These are phyloP conservation scores for Cichorium intybus DNA, from an alignment of 140 eudicot species.

Conservation along the genomic window DNA sequence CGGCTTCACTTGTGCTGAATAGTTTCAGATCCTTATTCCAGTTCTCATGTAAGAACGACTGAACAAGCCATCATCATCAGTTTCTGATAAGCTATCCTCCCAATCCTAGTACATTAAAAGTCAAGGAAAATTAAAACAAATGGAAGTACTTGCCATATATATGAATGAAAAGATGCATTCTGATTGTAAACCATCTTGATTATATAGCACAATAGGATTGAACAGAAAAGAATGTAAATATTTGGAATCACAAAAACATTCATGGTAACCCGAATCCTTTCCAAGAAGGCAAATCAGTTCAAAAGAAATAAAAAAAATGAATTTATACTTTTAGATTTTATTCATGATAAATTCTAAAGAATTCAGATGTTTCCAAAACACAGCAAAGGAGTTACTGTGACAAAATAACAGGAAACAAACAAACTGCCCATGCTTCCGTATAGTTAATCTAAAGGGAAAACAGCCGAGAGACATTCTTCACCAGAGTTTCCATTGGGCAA, in stretches of 20 bases:
- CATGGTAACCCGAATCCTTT: no score
- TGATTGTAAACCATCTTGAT: no score
- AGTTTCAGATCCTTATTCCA: slow-evolving; percentile 91
- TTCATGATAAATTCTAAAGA: no score
- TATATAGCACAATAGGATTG: no score
- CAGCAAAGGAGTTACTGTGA: background rate
- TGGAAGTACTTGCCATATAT: no score
- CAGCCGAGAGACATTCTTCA: slow-evolving; percentile 79
- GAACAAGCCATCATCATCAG: slow-evolving; percentile 95
- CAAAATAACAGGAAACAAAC: slow-evolving; percentile 21
- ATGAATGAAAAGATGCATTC: no score
- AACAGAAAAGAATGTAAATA: no score
- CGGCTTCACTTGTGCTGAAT: slow-evolving; percentile 78
- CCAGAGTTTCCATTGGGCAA: slow-evolving; percentile 79
- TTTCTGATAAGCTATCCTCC: slow-evolving; percentile 93
- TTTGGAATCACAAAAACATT: no score
- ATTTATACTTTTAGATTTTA: no score
- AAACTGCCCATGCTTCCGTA: slow-evolving; percentile 74
- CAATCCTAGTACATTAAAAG: slow-evolving; percentile 57
- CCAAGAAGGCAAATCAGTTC: no score
- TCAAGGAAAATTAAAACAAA: slow-evolving; percentile 1
- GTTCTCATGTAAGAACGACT: slow-evolving; percentile 91
- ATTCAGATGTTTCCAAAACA: no score
- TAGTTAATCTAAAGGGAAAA: slow-evolving; percentile 76
- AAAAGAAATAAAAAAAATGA: no score